Percentiles rank a stretch among this genome's conserved stretches.
Evolutionary conservation across 257 asterid species (phyloP).

Genomic region (Oldenlandia corymbosa): DNA sequence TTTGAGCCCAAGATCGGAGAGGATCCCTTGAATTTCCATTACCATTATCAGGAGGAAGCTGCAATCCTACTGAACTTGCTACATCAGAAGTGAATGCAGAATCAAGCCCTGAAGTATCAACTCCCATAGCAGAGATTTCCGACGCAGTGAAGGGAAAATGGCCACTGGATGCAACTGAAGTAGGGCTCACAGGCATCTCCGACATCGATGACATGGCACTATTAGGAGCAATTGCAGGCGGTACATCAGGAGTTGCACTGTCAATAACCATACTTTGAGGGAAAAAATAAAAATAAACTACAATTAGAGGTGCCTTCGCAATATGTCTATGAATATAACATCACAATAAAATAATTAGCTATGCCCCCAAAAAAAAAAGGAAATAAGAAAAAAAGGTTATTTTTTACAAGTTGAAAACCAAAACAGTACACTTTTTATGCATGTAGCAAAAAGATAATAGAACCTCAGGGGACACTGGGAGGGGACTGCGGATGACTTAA

Average conservation of each 20-base stretch:
- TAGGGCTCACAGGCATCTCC: slow-evolving; percentile 82
- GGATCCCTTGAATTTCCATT: slow-evolving; percentile 76
- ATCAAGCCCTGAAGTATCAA: slow-evolving; percentile 76
- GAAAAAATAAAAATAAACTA: too few species aligned
- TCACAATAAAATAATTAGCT: neutral
- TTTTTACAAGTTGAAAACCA: neutral
- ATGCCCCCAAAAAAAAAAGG: neutral
- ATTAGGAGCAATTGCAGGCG: slow-evolving; percentile 57
- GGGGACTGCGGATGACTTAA: too few species aligned
- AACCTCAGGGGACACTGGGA: neutral
- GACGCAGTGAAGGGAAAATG: slow-evolving; percentile 86
- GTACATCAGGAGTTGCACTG: slow-evolving; percentile 42
- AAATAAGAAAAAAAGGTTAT: neutral
- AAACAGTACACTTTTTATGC: neutral
- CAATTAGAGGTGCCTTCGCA: slow-evolving; percentile 2
- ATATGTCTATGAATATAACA: neutral
- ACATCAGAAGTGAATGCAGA: slow-evolving; percentile 77
- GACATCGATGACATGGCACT: slow-evolving; percentile 69
- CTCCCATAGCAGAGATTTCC: slow-evolving; percentile 80
- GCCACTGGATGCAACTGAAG: slow-evolving; percentile 86
- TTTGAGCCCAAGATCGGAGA: slow-evolving; percentile 72
- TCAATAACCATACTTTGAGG: slow-evolving; percentile 66
- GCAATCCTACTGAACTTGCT: slow-evolving; percentile 66
- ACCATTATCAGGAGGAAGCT: slow-evolving; percentile 79
- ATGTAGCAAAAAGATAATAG: neutral